Base-by-base conservation (phyloP, 2,329 filamentous ascomycete genomes). In the Albophoma yamanashiensis region DNA sequence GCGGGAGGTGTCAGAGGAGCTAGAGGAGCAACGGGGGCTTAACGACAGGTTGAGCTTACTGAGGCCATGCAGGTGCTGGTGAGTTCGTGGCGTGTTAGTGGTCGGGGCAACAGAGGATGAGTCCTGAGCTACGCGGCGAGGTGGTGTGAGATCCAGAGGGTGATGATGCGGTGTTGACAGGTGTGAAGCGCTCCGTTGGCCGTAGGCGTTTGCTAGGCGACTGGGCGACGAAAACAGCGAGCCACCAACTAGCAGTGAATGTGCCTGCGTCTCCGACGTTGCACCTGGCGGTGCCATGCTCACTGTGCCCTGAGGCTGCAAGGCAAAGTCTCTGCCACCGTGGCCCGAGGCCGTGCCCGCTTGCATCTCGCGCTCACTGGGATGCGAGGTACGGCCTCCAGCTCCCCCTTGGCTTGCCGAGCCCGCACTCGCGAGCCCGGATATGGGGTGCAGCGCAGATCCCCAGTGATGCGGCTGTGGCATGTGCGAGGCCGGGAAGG, bases 201-300 rank as follows among this genome's bases (percentile, higher is more conserved):
- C 55, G 9, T 66, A 62, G 11, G 59, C 38, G 59, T 65, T 67
- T 61, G 63, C 52, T 57, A 62, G 55, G 14, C 63, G 60, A 9
- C 66, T 67, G 31, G 62, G 50, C 53, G 60, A 56, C 20, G 62
- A 31, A 52, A 68, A 66, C 2, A 64, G 57, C 22, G 50, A 53
- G 50, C 17, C 31, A 36, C 50, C 27, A 34, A 17, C 27, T 34
- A 8, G 50, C 27, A 65, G 62, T 62, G 66, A 63, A 62, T 67
- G 64, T 53, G 61, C 57, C 60, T 67, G 64, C 55, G 61, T 58
- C 60, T 66, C 67, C 47, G 62, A 61, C 8, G 61, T 64, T 45
- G 61, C 60, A 59, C 62, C 62, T 55, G 62, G 57, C 50, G 64
- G 60, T 57, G 43, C 61, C 58, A 59, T 42, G 40, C 50, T 55